Evolutionary conservation across 2,329 filamentous ascomycete species (phyloP).

Genomic region (Calonectria multiphialidica): DNA sequence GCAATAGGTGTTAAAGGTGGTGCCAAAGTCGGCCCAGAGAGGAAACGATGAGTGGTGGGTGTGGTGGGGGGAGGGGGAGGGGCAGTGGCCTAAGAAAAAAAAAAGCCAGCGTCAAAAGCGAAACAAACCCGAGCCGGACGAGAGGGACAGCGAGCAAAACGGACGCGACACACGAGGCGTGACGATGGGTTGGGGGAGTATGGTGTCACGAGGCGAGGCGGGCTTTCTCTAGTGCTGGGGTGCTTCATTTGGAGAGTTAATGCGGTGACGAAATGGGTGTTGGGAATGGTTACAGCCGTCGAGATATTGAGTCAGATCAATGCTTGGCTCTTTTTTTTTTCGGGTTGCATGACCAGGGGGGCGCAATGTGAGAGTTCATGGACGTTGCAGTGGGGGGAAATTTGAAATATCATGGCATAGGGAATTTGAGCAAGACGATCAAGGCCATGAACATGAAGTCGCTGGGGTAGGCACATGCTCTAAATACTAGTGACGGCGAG

Average conservation of each 20-base stretch:
- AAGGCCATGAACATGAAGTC: background rate
- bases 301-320: constrained; percentile 3
- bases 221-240: constrained; percentile 20
- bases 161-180: background rate
- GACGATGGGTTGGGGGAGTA: constrained; percentile 16
- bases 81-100: background rate
- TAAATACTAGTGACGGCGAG: background rate
- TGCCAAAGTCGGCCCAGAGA: background rate
- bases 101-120: background rate
- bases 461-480: background rate
- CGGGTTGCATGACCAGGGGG: constrained; percentile 24
- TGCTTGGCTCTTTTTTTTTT: background rate
- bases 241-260: constrained; percentile 34
- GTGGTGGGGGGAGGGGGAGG: constrained; percentile 1
- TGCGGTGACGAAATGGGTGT: constrained; percentile 32
- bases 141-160: constrained; percentile 4
- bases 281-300: constrained; percentile 2
- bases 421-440: background rate
- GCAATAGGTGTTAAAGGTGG: background rate
- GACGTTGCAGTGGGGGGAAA: background rate
- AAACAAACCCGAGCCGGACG: constrained; percentile 7
- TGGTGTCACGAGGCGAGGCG: constrained; percentile 29
- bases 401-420: constrained; percentile 1
- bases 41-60: background rate
- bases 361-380: constrained; percentile 6